Evolutionary conservation across 805 yeast genomes (phyloP).

Genomic region (Suhomyces vadensis): DNA sequence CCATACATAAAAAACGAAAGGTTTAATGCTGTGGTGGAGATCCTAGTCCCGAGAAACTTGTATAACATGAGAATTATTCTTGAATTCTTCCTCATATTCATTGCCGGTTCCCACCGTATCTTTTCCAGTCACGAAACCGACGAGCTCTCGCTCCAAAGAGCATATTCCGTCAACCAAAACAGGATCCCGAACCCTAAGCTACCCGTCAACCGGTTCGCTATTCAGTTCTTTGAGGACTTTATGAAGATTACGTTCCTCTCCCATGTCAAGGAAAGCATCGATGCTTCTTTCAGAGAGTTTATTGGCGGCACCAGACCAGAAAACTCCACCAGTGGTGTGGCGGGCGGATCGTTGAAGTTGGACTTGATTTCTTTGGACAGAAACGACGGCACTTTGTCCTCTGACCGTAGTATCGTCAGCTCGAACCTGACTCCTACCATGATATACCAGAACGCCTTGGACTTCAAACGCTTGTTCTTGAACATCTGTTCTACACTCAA

Average conservation of each 20-base stretch:
- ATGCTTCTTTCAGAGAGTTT: slow-evolving; percentile 49
- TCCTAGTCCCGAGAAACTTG: slow-evolving; percentile 67
- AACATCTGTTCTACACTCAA: slow-evolving; percentile 54
- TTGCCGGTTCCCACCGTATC: slow-evolving; percentile 53
- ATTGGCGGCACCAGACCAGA: slow-evolving; percentile 18
- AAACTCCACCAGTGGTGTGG: background rate
- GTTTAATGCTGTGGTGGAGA: slow-evolving; percentile 55
- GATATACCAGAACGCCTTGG: slow-evolving; percentile 45
- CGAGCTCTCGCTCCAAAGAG: slow-evolving; percentile 4
- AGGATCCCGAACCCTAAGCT: slow-evolving; percentile 1
- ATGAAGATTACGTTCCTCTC: slow-evolving; percentile 67
- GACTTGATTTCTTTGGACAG: slow-evolving; percentile 38
- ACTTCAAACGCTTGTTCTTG: slow-evolving; percentile 48
- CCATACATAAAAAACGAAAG: slow-evolving; percentile 63
- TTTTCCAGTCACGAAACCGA: slow-evolving; percentile 19
- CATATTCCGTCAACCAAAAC: background rate
- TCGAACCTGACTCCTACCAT: slow-evolving; percentile 11
- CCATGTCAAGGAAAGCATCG: slow-evolving; percentile 57
- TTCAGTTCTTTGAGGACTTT: slow-evolving; percentile 58
- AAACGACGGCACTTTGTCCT: slow-evolving; percentile 2
- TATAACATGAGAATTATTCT: slow-evolving; percentile 78
- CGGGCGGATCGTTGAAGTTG: slow-evolving; percentile 15
- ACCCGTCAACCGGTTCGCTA: slow-evolving; percentile 17
- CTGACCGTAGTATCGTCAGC: background rate
- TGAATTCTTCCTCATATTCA: slow-evolving; percentile 69